Evolutionary conservation across 768 basidiomycete genomes (phyloP).

Genomic region (Clavulina sp.): DNA sequence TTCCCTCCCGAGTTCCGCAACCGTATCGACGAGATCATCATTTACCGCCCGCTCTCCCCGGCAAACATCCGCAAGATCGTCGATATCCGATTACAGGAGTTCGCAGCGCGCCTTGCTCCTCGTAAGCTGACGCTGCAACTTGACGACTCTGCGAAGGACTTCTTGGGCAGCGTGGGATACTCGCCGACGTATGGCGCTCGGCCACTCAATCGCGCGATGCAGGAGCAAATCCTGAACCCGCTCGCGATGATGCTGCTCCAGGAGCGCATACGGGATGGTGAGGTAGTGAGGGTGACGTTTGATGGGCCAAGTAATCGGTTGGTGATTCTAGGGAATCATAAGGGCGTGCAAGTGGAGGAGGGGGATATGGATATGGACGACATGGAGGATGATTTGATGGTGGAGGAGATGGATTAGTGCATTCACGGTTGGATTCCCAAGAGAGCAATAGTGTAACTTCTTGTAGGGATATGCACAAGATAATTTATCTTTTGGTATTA

Average conservation of each 20-base stretch:
- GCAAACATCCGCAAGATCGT: constrained; percentile 71
- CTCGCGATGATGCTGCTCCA: constrained; percentile 72
- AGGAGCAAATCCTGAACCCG: constrained; percentile 83
- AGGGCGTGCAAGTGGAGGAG: constrained; percentile 23
- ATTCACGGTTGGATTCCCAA: not conserved
- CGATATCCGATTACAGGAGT: constrained; percentile 69
- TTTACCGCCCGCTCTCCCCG: constrained; percentile 47
- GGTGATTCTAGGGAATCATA: constrained; percentile 68
- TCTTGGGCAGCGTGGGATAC: constrained; percentile 59
- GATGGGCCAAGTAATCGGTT: constrained; percentile 71
- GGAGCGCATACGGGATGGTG: constrained; percentile 65
- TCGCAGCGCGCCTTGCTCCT: constrained; percentile 61
- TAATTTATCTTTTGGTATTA: not conserved
- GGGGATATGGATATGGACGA: constrained; percentile 46
- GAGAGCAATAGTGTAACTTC: not conserved
- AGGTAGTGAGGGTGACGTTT: constrained; percentile 55
- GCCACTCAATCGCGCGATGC: constrained; percentile 80
- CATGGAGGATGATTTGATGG: constrained; percentile 38
- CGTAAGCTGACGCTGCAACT: constrained; percentile 69
- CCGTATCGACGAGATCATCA: constrained; percentile 66
- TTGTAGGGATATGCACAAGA: not conserved
- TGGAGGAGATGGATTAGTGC: constrained; percentile 50
- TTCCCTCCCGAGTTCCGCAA: constrained; percentile 92
- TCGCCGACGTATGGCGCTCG: constrained; percentile 78
- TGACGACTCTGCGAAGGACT: constrained; percentile 58